phyloP scores from a whole-genome alignment of 1,284 basidiomycete genomes.

The Papiliotrema nemorosa region DNA sequence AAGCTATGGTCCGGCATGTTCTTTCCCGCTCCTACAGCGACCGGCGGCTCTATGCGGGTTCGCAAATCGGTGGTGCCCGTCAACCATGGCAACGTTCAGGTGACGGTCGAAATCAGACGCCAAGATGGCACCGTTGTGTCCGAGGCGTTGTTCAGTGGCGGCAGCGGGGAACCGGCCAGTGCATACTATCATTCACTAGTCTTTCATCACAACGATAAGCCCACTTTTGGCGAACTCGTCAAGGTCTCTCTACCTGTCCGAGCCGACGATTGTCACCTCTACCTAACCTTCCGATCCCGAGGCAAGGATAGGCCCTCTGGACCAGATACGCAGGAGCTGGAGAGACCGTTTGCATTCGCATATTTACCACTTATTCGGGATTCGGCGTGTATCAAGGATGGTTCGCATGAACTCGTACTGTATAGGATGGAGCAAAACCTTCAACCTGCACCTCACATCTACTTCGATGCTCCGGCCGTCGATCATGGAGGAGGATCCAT shows the following conservation, averaged over 20 bases:
- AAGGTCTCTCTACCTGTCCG: conserved; percentile 75
- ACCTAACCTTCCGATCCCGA: conserved; percentile 88
- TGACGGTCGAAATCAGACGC: conserved; percentile 82
- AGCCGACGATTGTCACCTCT: conserved; percentile 78
- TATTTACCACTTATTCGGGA: conserved; percentile 84
- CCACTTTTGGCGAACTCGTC: conserved; percentile 89
- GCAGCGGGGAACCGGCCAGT: conserved; percentile 75
- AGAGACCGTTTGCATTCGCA: conserved; percentile 85
- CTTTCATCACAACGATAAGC: conserved; percentile 76
- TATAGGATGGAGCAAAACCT: conserved; percentile 70
- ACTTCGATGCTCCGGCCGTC: conserved; percentile 64
- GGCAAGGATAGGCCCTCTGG: conserved; percentile 49
- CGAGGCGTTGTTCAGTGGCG: conserved; percentile 73
- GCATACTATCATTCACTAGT: conserved; percentile 86
- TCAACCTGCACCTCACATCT: conserved; percentile 63
- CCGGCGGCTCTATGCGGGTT: conserved; percentile 38
- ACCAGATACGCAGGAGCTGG: conserved; percentile 47
- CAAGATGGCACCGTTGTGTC: conserved; percentile 64
- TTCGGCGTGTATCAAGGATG: conserved; percentile 80
- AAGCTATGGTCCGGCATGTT: conserved; percentile 91
- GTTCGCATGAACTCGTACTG: conserved; percentile 76
- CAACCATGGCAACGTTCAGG: conserved; percentile 69
- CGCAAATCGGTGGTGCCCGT: conserved; percentile 33
- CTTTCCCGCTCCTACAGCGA: conserved; percentile 53
- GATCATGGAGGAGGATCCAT: conserved; percentile 57